These are phyloP conservation scores for Termitomyces sp. DNA, from an alignment of 768 basidiomycete genomes.

Conservation along the genomic window DNA sequence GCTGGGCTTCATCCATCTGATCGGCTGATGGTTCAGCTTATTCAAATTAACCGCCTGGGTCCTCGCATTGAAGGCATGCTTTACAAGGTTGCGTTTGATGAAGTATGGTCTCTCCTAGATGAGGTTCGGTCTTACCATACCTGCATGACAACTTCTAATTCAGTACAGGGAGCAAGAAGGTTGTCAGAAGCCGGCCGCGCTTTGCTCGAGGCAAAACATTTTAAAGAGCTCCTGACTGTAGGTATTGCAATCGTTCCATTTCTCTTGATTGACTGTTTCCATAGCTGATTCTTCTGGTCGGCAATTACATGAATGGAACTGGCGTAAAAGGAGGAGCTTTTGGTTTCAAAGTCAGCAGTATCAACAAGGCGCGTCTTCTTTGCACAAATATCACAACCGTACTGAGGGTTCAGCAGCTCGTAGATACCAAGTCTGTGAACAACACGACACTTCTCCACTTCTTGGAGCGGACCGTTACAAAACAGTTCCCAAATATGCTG, in stretches of 20 bases:
- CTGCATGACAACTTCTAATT: conserved; percentile 2
- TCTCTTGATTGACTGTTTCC: neutral
- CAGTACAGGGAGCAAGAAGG: conserved; percentile 66
- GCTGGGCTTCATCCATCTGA: conserved; percentile 90
- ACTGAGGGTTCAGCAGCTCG: conserved; percentile 48
- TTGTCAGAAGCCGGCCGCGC: conserved; percentile 76
- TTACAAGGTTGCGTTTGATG: conserved; percentile 84
- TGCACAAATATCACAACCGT: neutral
- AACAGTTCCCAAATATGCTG: conserved; percentile 85
- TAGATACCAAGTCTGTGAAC: conserved; percentile 94
- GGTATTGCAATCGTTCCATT: conserved; percentile 13
- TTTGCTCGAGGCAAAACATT: conserved; percentile 74
- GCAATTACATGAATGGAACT: conserved; percentile 98
- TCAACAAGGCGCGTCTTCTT: conserved; percentile 69
- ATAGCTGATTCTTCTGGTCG: conserved; percentile 88
- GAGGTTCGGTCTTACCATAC: conserved; percentile 44
- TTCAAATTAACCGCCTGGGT: conserved; percentile 85
- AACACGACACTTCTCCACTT: conserved; percentile 95
- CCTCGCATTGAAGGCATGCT: conserved; percentile 96
- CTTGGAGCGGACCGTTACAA: conserved; percentile 80
- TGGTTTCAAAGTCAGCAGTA: conserved; percentile 94
- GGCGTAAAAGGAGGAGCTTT: conserved; percentile 95
- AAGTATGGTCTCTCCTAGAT: conserved; percentile 75
- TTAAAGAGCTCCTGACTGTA: conserved; percentile 88
- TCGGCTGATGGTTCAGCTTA: conserved; percentile 93